phyloP scores from a whole-genome alignment of 2,329 filamentous ascomycete genomes.

The Aspergillus melleus region DNA sequence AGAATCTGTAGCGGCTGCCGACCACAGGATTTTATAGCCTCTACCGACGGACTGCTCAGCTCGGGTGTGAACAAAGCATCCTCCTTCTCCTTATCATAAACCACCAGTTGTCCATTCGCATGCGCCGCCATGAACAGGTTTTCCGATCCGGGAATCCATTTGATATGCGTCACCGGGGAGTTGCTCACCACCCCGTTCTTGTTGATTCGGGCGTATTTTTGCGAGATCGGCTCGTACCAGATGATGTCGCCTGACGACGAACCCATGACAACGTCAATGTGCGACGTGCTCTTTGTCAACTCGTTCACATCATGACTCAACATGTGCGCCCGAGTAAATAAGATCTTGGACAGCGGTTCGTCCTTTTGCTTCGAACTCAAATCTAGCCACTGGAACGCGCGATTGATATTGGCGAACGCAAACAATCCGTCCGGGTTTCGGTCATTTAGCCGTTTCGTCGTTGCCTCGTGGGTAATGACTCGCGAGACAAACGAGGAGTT shows the following conservation, averaged over 20 bases:
- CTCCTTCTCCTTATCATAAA: constrained; percentile 97
- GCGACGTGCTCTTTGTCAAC: constrained; percentile 72
- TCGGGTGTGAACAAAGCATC: constrained; percentile 78
- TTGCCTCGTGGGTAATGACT: constrained; percentile 82
- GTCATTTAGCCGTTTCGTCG: constrained; percentile 77
- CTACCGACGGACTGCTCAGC: constrained; percentile 35
- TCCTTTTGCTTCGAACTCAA: constrained; percentile 69
- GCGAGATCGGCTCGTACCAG: constrained; percentile 96
- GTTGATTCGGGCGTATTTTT: constrained; percentile 92
- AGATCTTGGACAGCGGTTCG: constrained; percentile 90
- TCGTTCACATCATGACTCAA: constrained; percentile 91
- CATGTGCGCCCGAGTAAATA: constrained; percentile 95
- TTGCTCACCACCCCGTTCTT: constrained; percentile 93
- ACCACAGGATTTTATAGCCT: constrained; percentile 27
- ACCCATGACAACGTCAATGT: constrained; percentile 90
- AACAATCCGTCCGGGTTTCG: constrained; percentile 77
- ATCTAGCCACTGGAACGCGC: constrained; percentile 95
- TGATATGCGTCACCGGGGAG: constrained; percentile 81
- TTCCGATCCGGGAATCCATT: constrained; percentile 92
- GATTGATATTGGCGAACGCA: constrained; percentile 92
- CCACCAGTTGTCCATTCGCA: constrained; percentile 84
- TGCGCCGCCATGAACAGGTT: constrained; percentile 90
- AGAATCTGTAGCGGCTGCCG: constrained; percentile 63
- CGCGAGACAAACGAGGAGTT: constrained; percentile 98
- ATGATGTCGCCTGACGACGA: constrained; percentile 97